Percentiles rank a stretch among this genome's conserved stretches.
phyloP scores from a whole-genome alignment of 2,329 filamentous ascomycete species.

The Cercospora sesami region DNA sequence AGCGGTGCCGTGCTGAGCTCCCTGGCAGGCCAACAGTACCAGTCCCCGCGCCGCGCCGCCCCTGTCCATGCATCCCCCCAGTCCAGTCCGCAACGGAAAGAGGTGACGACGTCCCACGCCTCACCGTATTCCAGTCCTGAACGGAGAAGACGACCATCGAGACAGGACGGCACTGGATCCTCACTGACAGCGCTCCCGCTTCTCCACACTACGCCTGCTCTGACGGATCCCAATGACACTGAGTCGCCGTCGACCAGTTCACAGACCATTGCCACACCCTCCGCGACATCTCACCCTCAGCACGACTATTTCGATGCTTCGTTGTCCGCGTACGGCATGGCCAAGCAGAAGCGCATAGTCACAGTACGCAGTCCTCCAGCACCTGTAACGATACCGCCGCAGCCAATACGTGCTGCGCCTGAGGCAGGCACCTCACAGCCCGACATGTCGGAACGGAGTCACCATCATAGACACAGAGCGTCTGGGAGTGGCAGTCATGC shows the following conservation, averaged over 20 bases:
- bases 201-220: conserved; percentile 35
- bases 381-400: conserved; percentile 24
- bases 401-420: conserved; percentile 15
- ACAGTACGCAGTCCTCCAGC: conserved; percentile 31
- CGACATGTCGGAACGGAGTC: conserved; percentile 17
- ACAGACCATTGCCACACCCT: conserved; percentile 36
- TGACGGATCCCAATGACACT: conserved; percentile 33
- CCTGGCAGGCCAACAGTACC: conserved; percentile 37
- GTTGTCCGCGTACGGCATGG: conserved; percentile 29
- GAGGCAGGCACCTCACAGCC: conserved; percentile 17
- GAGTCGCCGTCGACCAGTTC: conserved; percentile 37
- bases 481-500: conserved; percentile 18
- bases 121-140: conserved; percentile 30
- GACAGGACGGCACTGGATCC: conserved; percentile 23
- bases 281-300: conserved; percentile 31
- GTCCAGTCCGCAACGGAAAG: conserved; percentile 41
- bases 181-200: conserved; percentile 38
- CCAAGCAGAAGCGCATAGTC: conserved; percentile 31
- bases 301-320: conserved; percentile 37
- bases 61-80: conserved; percentile 41
- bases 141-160: conserved; percentile 28
- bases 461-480: conserved; percentile 8
- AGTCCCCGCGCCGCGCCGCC: conserved; percentile 36
- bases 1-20: conserved; percentile 41
- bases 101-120: conserved; percentile 19